Percentiles rank a stretch among this genome's conserved stretches.
Conservation (phyloP, 129 eudicot species). For the Logfia minima region DNA sequence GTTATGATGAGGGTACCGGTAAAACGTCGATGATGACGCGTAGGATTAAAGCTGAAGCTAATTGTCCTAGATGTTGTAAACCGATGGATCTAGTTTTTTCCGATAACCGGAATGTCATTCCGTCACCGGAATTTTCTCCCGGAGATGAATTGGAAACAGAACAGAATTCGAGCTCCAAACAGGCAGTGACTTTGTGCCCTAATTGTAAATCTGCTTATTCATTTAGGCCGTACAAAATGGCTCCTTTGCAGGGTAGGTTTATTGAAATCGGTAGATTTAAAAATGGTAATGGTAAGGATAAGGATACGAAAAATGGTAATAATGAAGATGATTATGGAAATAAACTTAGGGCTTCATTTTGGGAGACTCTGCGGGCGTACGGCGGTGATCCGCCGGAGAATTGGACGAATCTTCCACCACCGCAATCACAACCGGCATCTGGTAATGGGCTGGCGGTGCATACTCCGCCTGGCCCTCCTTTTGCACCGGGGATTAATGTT, state of each 20-base stretch:
- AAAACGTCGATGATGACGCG: slow-evolving; percentile 34
- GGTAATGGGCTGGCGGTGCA: slow-evolving; percentile 67
- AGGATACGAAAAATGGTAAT: not conserved
- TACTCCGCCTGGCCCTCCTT: slow-evolving; percentile 74
- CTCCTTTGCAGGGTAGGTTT: slow-evolving; percentile 83
- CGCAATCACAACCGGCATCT: not conserved
- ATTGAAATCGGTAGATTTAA: slow-evolving; percentile 73
- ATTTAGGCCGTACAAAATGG: slow-evolving; percentile 65
- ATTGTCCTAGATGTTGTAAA: slow-evolving; percentile 87
- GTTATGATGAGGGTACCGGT: slow-evolving; percentile 1
- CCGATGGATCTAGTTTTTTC: slow-evolving; percentile 71
- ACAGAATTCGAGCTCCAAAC: slow-evolving; percentile 31
- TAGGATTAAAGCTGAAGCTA: slow-evolving; percentile 79
- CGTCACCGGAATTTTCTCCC: slow-evolving; percentile 40
- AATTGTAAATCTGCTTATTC: slow-evolving; percentile 79
- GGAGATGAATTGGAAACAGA: slow-evolving; percentile 6
- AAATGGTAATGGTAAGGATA: slow-evolving; percentile 21
- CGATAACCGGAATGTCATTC: slow-evolving; percentile 44
- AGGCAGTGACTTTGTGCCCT: slow-evolving; percentile 78
- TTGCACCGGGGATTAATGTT: slow-evolving; percentile 72
- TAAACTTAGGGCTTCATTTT: slow-evolving; percentile 55
- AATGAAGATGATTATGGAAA: slow-evolving; percentile 39
- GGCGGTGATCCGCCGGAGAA: slow-evolving; percentile 69
- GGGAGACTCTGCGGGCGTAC: slow-evolving; percentile 67
- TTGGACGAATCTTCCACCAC: slow-evolving; percentile 36